These are phyloP conservation scores for Cladosporium sp. DNA, from an alignment of 2,329 filamentous ascomycete genomes.

Conservation along the genomic window DNA sequence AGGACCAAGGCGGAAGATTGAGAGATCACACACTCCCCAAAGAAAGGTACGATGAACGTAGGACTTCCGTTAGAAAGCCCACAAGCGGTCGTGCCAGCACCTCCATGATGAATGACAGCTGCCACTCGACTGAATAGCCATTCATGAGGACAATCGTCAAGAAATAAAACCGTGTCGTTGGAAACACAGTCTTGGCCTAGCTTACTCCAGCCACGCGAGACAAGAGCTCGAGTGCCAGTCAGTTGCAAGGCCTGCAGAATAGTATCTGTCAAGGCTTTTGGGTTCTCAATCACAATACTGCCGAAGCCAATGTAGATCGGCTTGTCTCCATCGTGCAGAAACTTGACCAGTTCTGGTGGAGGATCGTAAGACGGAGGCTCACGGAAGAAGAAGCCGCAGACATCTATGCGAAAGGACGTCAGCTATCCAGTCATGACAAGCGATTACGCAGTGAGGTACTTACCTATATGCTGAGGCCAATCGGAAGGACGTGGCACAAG, in stretches of 20 bases:
- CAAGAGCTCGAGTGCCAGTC: slow-evolving; percentile 45
- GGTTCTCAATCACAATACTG: slow-evolving; percentile 73
- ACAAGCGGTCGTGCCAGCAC: slow-evolving; percentile 53
- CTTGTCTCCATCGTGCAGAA: slow-evolving; percentile 61
- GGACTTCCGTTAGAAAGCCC: slow-evolving; percentile 47
- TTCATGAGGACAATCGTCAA: slow-evolving; percentile 52
- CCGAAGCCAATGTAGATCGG: slow-evolving; percentile 79
- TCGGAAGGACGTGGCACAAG: slow-evolving; percentile 19
- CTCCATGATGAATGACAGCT: slow-evolving; percentile 54
- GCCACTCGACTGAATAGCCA: slow-evolving; percentile 54
- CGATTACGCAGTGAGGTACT: not conserved
- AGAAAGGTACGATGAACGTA: slow-evolving; percentile 53
- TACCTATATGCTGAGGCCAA: slow-evolving; percentile 55
- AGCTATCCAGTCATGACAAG: too few relatives aligned
- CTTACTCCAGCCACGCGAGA: slow-evolving; percentile 51
- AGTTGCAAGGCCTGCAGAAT: slow-evolving; percentile 64
- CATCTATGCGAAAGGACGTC: slow-evolving; percentile 31
- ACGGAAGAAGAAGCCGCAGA: slow-evolving; percentile 72
- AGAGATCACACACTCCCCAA: slow-evolving; percentile 44
- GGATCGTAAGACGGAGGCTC: slow-evolving; percentile 57
- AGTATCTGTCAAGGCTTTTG: slow-evolving; percentile 61
- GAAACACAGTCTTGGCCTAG: slow-evolving; percentile 37
- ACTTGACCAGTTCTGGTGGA: slow-evolving; percentile 57
- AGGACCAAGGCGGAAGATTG: slow-evolving; percentile 36
- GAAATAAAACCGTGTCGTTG: slow-evolving; percentile 39